Base-by-base conservation (phyloP, 2,329 filamentous ascomycete species). In the Atkinsonella hypoxylon region DNA sequence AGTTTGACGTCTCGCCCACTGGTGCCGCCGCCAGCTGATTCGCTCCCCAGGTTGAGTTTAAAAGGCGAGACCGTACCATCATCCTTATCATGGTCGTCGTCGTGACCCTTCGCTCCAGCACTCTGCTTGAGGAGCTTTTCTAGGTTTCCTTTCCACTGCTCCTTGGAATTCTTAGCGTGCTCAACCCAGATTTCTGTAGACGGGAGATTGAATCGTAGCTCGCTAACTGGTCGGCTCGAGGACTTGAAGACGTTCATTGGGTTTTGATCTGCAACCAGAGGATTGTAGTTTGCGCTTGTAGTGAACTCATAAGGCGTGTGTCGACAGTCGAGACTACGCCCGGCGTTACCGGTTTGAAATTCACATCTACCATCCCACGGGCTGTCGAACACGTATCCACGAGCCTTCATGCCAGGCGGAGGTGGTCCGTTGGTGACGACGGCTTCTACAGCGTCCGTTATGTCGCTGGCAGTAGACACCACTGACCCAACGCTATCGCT, bases 291-390 rank as follows among this genome's bases (percentile, higher is more conserved):
- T 6, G 11, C 11, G 31, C 12, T 30, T 10, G 15, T 13, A 12
- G 20, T n/a, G 9, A 39, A 8, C 15, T 72, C 70, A 30, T 78
- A 75, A 2, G 89, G 71, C n/a, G 78, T 70, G 64, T 94, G 88
- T 51, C 81, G 82, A 66, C 86, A 90, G 63, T 81, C 82, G 13
- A 94, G 68, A 50, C 79, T 84, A 48, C 85, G 82, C 2, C 91
- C 90, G 42, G 79, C 83, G 51, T 81, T 76, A 38, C 86, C 85
- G 0, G 89, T 93, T 15, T 79, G 75, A 66, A 97, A 97, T 54
- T 90, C 86, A 68, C 91, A 97, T 41, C 78, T 78, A 15, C 88
- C 87, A 54, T 88, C 82, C 91, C 91, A 97, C 0, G 89, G 90
- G 41, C 87, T 93, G 18, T 74, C 70, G 62, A 96, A 96, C 1